Evolutionary conservation across 768 basidiomycete genomes (phyloP).

Genomic region (Sporobolomyces phaffii): DNA sequence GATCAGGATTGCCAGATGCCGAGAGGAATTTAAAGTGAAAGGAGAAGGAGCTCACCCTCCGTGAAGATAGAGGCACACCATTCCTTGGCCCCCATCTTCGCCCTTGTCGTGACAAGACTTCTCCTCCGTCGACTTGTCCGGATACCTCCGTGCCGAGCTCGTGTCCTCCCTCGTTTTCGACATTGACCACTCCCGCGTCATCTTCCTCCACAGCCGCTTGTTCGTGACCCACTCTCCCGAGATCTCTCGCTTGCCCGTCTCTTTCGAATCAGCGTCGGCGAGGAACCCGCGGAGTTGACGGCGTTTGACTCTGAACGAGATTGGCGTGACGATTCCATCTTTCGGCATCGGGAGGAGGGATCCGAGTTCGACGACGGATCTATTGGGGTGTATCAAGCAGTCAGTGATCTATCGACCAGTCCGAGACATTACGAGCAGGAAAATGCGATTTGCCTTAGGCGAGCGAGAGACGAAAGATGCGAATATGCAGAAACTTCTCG

Average conservation of each 20-base stretch:
- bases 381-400: too few species aligned
- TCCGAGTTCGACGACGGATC: conserved; percentile 67
- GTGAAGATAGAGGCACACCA: conserved; percentile 80
- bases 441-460: conserved; percentile 45
- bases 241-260: conserved; percentile 72
- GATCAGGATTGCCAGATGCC: neutral
- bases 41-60: conserved; percentile 58
- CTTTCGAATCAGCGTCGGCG: conserved; percentile 61
- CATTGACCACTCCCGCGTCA: conserved; percentile 54
- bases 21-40: too few species aligned
- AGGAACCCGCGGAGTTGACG: conserved; percentile 75
- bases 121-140: neutral
- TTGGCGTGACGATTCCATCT: conserved; percentile 88
- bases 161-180: conserved; percentile 7
- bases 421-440: too few species aligned
- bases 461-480: conserved; percentile 72
- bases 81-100: conserved; percentile 56
- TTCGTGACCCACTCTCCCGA: conserved; percentile 97
- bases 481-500: conserved; percentile 75
- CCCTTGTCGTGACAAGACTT: neutral
- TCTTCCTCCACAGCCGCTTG: conserved; percentile 75
- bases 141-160: neutral
- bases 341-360: conserved; percentile 74
- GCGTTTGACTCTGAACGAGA: conserved; percentile 74
- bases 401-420: too few species aligned